phyloP scores from a whole-genome alignment of 202 grass and related monocot species.

The Thinopyrum obtusiflorum region DNA sequence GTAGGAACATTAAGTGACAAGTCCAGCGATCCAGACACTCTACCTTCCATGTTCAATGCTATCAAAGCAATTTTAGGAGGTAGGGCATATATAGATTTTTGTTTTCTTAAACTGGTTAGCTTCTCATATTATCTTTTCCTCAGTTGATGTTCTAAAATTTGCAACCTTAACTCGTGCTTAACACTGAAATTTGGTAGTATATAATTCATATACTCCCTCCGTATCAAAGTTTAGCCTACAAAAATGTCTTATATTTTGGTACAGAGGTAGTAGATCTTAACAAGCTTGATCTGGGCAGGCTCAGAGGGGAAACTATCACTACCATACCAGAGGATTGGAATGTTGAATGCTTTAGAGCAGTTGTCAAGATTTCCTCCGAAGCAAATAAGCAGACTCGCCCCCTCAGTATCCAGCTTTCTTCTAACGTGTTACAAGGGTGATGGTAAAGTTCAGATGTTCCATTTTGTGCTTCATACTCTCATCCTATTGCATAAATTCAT shows the following conservation, averaged over 20 bases:
- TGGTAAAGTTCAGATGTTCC: slow-evolving; percentile 50
- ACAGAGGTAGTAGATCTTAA: slow-evolving; percentile 10
- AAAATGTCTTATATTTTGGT: too few species aligned
- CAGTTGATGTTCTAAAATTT: slow-evolving; percentile 7
- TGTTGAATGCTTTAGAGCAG: slow-evolving; percentile 74
- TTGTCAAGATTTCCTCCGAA: slow-evolving; percentile 75
- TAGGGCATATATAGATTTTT: slow-evolving; percentile 31
- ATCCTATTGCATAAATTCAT: slow-evolving; percentile 16
- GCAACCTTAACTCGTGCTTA: slow-evolving; percentile 2
- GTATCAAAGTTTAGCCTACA: too few species aligned
- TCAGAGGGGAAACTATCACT: slow-evolving; percentile 91
- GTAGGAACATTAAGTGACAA: slow-evolving; percentile 73
- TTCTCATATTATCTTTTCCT: slow-evolving; percentile 17
- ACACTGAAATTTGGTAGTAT: slow-evolving; percentile 14
- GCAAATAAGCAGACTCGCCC: slow-evolving; percentile 68
- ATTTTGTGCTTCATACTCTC: slow-evolving; percentile 37
- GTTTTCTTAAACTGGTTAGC: slow-evolving; percentile 14
- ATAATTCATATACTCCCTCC: not conserved
- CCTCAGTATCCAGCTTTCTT: slow-evolving; percentile 75
- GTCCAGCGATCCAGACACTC: slow-evolving; percentile 86
- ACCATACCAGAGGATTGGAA: slow-evolving; percentile 87
- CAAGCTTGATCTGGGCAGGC: slow-evolving; percentile 57
- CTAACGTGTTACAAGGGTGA: slow-evolving; percentile 79
- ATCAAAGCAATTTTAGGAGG: slow-evolving; percentile 91
- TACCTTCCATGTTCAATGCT: slow-evolving; percentile 80